Base-by-base conservation (phyloP, 768 basidiomycete genomes). In the Coprinellus micaceus region DNA sequence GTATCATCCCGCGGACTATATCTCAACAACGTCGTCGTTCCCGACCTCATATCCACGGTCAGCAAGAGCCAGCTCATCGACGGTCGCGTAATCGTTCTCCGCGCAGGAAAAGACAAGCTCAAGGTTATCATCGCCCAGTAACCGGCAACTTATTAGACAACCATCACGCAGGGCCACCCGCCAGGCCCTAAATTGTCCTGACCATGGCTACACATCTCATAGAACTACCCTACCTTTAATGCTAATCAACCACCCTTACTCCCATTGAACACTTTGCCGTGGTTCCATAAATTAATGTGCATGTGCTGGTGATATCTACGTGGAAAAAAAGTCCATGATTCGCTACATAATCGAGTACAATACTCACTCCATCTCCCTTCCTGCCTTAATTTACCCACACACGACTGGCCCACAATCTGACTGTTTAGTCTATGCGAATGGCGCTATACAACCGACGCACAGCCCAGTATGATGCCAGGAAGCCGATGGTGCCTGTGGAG, bases 401-500 rank as follows among this genome's bases (percentile, higher is more conserved):
- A n/a, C n/a, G n/a, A n/a, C n/a, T n/a, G n/a, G n/a, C n/a, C n/a
- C n/a, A n/a, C n/a, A n/a, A n/a, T n/a, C n/a, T n/a, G n/a, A n/a
- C n/a, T n/a, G n/a, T n/a, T 61, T 72, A 82, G 71, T 94, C 91
- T 50, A 92, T 82, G 37, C 91, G 85, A 60, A 93, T 90, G 28
- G 89, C 83, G 56, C 80, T 80, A 68, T 98, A 98, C 56, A 98
- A 71, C 70, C 77, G 82, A 58, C 89, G 79, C 40, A 97, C 82
- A n/a, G 91, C 91, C 86, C 91, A 95, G 63, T 94, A 95, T 4
- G 88, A 84, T 21, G 93, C 89, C 39, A 94, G 76, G 77, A 94
- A 97, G 10, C 94, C 94, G 61, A 97, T 92, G 11, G 91, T 89
- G 37, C 92, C 91, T 86, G 64, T 19, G 11, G 30, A 37, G 37